Evolutionary conservation across 2,329 filamentous ascomycete genomes (phyloP).

Genomic region (Monascus ruber): DNA sequence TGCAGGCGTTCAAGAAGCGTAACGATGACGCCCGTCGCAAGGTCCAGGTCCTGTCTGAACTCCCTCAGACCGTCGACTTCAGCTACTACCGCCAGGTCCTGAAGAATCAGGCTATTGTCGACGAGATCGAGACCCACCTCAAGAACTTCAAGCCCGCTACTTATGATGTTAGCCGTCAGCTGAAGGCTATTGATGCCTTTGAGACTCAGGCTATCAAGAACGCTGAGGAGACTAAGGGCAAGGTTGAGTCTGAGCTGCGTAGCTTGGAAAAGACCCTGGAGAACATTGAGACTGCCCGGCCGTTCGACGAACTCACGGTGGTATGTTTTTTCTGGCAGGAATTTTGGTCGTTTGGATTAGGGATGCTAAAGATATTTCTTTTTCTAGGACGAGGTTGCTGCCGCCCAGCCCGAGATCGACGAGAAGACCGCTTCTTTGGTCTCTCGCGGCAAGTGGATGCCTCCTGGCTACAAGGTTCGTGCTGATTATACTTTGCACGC

Average conservation of each 20-base stretch:
- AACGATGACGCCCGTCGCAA: constrained; percentile 98
- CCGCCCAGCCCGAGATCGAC: constrained; percentile 92
- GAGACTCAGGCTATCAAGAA: constrained; percentile 95
- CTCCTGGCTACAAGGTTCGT: constrained; percentile 95
- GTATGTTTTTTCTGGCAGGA: constrained; percentile 46
- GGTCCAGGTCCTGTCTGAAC: constrained; percentile 71
- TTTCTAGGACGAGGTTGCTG: constrained; percentile 77
- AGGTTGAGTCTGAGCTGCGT: constrained; percentile 88
- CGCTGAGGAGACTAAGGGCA: constrained; percentile 90
- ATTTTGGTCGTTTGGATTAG: constrained; percentile 1
- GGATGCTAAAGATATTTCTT: constrained; percentile 3
- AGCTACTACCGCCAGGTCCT: constrained; percentile 78
- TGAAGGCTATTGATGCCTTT: constrained; percentile 97
- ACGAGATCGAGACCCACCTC: constrained; percentile 97
- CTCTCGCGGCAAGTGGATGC: constrained; percentile 94
- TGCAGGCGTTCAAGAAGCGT: constrained; percentile 98
- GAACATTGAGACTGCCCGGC: constrained; percentile 93
- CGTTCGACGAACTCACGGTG: constrained; percentile 94
- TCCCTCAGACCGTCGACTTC: constrained; percentile 83
- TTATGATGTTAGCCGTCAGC: constrained; percentile 85
- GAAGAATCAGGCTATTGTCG: constrained; percentile 90
- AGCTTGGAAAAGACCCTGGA: constrained; percentile 87
- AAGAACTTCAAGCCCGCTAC: constrained; percentile 78
- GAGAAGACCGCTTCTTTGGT: constrained; percentile 92
- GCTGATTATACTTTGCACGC: neutral